Evolutionary conservation across 1,284 basidiomycete species (phyloP), one percentile per base, ranked within the genome.

Genomic region (Blastosporella zonata): DNA sequence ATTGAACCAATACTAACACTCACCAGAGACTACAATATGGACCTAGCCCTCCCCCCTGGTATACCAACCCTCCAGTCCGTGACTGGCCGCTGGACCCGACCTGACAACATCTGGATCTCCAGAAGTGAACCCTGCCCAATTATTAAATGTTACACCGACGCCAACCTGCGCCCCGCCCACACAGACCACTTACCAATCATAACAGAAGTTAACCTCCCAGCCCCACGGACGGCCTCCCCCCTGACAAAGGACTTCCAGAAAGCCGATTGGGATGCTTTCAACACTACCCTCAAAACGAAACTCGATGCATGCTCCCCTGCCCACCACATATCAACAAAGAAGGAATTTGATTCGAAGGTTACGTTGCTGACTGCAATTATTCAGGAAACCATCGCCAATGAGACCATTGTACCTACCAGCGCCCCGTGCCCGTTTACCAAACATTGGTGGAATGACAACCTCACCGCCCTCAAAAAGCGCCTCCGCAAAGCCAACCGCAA

Each of bases 131-230:
- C n/a, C 25, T 20, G 42, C 41, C 44, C 50, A 18, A 46, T 43
- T 31, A 20, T 48, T 21, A 8, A 2, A 7, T 48, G 46, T 25
- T 15, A 25, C 10, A 22, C 31, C 9, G 42, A 22, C 15, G n/a
- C 46, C 6, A 5, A 6, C 22, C 10, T 45, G 4, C 20, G 39
- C 12, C 44, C 47, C 18, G 35, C 36, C 12, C 12, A 20, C 1
- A 25, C 49, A 18, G 49, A 50, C 40, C 49, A 50, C 27, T 44
- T 50, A 3, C 49, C 49, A 3, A 42, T 50, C 13, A 29, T 46
- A n/a, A 50, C 44, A 2, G 23, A 10, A 7, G 10, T 44, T 20
- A 27, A 49, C 18, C 41, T 49, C 6, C 42, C 49, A 4, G 10
- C 44, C 9, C 7, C 46, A 8, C 20, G 35, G 8, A 5, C 28